Conservation (phyloP, 148 eudicot species). For the Chenopodium album region DNA sequence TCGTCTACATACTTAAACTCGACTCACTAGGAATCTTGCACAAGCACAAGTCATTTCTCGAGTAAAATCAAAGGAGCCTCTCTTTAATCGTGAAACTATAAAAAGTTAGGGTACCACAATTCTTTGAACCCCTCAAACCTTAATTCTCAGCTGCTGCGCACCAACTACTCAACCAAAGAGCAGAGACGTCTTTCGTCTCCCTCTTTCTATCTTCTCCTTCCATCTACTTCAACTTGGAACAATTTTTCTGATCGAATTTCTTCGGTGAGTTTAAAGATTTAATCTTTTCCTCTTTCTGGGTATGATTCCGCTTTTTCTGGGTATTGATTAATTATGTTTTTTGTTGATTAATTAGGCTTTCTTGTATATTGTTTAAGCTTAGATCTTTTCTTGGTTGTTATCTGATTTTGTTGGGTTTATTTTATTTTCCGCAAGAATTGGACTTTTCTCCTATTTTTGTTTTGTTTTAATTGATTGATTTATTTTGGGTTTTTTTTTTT, state of each 20-base stretch:
- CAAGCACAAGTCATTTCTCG: neutral
- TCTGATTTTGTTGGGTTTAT: neutral
- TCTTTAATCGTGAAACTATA: too few relatives aligned
- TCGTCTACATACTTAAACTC: too few relatives aligned
- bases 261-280: neutral
- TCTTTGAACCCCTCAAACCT: neutral
- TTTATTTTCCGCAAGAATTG: neutral
- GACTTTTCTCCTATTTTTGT: neutral
- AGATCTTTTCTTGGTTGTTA: slow-evolving; percentile 4
- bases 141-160: neutral
- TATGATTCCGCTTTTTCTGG: neutral
- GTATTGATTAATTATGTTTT: neutral
- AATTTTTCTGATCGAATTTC: neutral
- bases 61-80: too few relatives aligned
- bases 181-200: neutral
- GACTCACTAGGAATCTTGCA: neutral
- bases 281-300: neutral
- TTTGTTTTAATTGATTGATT: neutral
- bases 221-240: neutral
- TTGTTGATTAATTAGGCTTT: neutral
- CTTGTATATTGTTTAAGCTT: neutral
- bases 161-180: neutral
- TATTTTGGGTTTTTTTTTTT: neutral
- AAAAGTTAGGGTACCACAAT: neutral
- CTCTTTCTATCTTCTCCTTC: neutral